phyloP scores from a whole-genome alignment of 169 alveolate genomes.

The Eimeria acervulina region DNA sequence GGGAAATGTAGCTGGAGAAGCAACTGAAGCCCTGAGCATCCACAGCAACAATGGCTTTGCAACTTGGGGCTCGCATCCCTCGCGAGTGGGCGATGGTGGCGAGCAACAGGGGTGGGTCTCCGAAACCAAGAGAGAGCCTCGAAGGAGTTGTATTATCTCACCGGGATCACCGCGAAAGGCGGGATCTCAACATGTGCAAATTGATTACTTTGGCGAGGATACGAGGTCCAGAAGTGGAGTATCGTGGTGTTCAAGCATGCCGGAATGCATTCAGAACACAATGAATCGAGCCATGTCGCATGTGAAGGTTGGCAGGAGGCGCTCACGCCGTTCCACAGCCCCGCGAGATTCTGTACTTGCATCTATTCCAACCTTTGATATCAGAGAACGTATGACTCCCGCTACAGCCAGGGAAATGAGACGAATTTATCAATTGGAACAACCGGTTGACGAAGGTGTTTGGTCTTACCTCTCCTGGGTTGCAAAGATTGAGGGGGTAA shows the following conservation, averaged over 20 bases:
- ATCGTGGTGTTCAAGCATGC: background rate
- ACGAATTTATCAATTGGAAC: conserved; percentile 68
- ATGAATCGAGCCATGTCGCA: conserved; percentile 40
- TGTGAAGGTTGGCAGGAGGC: conserved; percentile 21
- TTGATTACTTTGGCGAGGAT: background rate
- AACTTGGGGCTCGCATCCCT: conserved; percentile 74
- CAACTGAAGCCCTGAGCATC: conserved; percentile 17
- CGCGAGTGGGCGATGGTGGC: conserved; percentile 63
- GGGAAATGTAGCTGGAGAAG: conserved; percentile 10
- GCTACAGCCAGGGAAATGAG: conserved; percentile 44
- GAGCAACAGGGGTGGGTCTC: conserved; percentile 60
- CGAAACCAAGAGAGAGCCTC: conserved; percentile 61
- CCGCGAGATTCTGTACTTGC: conserved; percentile 52
- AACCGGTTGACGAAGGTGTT: conserved; percentile 66
- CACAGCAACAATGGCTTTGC: conserved; percentile 6
- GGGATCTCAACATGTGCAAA: conserved; percentile 42
- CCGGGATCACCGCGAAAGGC: conserved; percentile 12
- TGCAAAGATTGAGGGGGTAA: conserved; percentile 30
- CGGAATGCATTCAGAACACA: conserved; percentile 16
- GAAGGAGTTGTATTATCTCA: conserved; percentile 67
- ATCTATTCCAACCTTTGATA: conserved; percentile 64
- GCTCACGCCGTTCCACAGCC: conserved; percentile 48
- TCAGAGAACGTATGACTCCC: conserved; percentile 58
- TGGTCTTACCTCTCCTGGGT: conserved; percentile 57
- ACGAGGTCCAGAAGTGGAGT: background rate